Evolutionary conservation across 2,329 filamentous ascomycete species (phyloP).

Genomic region (Xylaria sp.): DNA sequence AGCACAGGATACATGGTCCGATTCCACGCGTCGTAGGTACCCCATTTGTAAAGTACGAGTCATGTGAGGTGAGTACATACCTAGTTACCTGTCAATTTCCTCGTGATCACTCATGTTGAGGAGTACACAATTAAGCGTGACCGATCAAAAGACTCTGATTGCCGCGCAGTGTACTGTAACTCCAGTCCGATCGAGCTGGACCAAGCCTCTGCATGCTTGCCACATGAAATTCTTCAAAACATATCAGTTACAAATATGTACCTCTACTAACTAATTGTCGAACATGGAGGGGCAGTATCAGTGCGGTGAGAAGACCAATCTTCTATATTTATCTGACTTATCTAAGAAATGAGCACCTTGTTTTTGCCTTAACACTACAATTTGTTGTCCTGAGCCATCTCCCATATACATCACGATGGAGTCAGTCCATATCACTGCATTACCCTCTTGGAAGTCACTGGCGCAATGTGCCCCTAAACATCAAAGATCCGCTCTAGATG

Average conservation of each 20-base stretch:
- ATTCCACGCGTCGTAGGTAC: background rate
- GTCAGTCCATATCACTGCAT: background rate
- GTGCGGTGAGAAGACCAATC: too few relatives aligned
- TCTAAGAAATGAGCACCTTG: too few relatives aligned
- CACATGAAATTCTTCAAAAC: background rate
- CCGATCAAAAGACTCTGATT: background rate
- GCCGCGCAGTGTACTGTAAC: background rate
- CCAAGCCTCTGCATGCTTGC: background rate
- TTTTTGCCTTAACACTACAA: background rate
- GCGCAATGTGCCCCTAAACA: constrained; percentile 1
- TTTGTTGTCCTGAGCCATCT: background rate
- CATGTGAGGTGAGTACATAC: constrained; percentile 4
- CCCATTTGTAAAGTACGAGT: background rate
- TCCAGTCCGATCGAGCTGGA: background rate
- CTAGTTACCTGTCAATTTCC: background rate
- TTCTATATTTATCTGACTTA: too few relatives aligned
- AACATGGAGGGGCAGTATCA: too few relatives aligned
- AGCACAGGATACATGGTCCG: background rate
- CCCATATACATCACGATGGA: constrained; percentile 9
- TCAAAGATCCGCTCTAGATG: constrained; percentile 7
- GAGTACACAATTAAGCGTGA: background rate
- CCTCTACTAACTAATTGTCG: too few relatives aligned
- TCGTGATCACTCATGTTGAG: constrained; percentile 3
- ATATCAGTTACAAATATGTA: too few relatives aligned
- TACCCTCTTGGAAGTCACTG: background rate